phyloP scores from a whole-genome alignment of 208 protist species.

The Blastocrithidia nonstop region DNA sequence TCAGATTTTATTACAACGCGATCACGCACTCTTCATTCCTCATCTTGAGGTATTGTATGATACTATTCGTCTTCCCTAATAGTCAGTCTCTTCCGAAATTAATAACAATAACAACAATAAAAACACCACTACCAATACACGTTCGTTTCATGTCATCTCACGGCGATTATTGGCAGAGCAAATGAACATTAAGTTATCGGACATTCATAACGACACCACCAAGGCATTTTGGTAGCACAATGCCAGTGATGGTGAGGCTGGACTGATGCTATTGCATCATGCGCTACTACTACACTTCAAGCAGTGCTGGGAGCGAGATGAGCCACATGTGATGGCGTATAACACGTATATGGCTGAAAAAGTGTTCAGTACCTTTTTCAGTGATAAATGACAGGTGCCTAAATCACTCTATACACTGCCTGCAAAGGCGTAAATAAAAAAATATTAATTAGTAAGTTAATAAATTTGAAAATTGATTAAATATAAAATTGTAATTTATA shows the following conservation, averaged over 20 bases:
- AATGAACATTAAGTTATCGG: conserved; percentile 2
- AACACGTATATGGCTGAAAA: conserved; percentile 43
- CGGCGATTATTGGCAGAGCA: no score
- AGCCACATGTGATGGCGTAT: conserved; percentile 78
- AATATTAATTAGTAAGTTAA: not conserved
- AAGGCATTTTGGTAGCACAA: conserved; percentile 10
- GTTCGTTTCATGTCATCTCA: no score
- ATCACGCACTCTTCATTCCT: conserved; percentile 22
- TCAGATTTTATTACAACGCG: conserved; percentile 43
- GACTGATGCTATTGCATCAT: conserved; percentile 62
- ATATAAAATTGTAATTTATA: not conserved
- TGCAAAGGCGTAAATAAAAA: not conserved
- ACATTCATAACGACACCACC: conserved; percentile 1
- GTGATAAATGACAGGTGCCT: not conserved
- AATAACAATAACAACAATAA: not conserved
- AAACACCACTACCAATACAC: not conserved
- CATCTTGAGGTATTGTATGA: conserved; percentile 69
- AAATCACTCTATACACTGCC: no score
- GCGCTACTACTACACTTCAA: conserved; percentile 67
- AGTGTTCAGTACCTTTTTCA: conserved; percentile 58
- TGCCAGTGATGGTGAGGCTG: conserved; percentile 29
- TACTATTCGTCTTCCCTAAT: conserved; percentile 10
- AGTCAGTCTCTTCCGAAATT: no score
- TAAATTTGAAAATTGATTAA: no score
- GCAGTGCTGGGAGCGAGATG: conserved; percentile 55